phyloP scores from a whole-genome alignment of 495 filamentous ascomycete genomes.

The Wilcoxina mikolae region DNA sequence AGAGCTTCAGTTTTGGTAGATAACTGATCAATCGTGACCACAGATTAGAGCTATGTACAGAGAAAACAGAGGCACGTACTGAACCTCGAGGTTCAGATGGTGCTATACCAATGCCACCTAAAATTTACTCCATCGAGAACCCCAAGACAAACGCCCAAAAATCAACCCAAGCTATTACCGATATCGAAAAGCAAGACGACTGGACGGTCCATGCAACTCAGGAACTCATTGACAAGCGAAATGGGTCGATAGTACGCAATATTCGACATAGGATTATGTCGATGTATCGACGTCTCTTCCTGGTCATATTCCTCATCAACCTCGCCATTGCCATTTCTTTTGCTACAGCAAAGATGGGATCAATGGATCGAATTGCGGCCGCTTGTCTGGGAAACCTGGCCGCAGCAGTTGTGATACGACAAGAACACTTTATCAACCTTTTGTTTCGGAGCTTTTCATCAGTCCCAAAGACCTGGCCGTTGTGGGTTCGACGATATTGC shows the following conservation, averaged over 20 bases:
- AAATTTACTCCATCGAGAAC: no score
- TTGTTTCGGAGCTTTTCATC: conserved; percentile 43
- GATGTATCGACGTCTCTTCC: conserved; percentile 3
- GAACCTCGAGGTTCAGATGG: no score
- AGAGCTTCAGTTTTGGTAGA: no score
- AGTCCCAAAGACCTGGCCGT: conserved; percentile 45
- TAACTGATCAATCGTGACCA: no score
- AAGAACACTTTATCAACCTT: conserved; percentile 60
- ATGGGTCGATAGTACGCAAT: not conserved
- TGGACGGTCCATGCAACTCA: not conserved
- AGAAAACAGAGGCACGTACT: no score
- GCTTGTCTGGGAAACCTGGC: not conserved
- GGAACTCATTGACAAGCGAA: not conserved
- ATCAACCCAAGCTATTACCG: not conserved
- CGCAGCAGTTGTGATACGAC: conserved; percentile 31
- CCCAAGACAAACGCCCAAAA: no score
- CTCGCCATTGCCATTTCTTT: not conserved
- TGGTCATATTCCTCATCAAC: not conserved
- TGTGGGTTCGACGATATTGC: conserved; percentile 46
- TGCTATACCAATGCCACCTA: no score
- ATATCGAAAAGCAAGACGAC: conserved; percentile 4
- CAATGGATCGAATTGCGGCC: not conserved
- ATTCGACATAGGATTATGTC: not conserved
- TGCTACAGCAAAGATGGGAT: not conserved
- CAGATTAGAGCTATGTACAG: no score